Conservation (phyloP, 306 rosid genomes). For the Lathyrus aphaca region DNA sequence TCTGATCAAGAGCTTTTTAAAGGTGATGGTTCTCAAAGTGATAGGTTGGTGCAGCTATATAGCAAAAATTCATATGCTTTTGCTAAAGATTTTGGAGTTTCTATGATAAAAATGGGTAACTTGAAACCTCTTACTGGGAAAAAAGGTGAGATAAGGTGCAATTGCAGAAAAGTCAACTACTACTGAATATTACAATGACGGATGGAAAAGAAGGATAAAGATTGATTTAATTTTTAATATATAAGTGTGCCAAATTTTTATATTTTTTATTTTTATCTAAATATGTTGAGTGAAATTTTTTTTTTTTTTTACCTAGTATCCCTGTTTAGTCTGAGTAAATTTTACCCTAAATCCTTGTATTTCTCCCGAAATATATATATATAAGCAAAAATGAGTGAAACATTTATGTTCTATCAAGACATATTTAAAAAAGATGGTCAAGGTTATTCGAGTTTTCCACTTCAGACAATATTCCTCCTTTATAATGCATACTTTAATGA, state of each 20-base stretch:
- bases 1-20: conserved; percentile 53
- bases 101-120: conserved; percentile 54
- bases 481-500: no score
- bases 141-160: conserved; percentile 43
- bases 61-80: conserved; percentile 33
- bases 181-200: background rate
- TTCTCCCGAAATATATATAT: no score
- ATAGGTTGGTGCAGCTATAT: conserved; percentile 30
- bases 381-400: no score
- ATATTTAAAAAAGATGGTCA: no score
- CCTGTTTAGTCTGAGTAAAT: no score
- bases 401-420: no score
- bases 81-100: conserved; percentile 43
- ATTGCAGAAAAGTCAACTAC: conserved; percentile 46
- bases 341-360: no score
- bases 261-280: background rate
- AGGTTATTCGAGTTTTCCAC: no score
- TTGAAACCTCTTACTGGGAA: conserved; percentile 43
- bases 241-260: conserved; percentile 1
- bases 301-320: no score
- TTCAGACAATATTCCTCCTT: no score
- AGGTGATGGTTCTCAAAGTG: conserved; percentile 45
- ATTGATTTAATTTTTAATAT: background rate
- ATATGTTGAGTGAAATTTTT: background rate
- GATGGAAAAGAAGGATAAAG: background rate